Percentiles rank a stretch among this genome's conserved stretches.
phyloP scores from a whole-genome alignment of 2,329 filamentous ascomycete genomes.

The Penicillium psychrosexuale region DNA sequence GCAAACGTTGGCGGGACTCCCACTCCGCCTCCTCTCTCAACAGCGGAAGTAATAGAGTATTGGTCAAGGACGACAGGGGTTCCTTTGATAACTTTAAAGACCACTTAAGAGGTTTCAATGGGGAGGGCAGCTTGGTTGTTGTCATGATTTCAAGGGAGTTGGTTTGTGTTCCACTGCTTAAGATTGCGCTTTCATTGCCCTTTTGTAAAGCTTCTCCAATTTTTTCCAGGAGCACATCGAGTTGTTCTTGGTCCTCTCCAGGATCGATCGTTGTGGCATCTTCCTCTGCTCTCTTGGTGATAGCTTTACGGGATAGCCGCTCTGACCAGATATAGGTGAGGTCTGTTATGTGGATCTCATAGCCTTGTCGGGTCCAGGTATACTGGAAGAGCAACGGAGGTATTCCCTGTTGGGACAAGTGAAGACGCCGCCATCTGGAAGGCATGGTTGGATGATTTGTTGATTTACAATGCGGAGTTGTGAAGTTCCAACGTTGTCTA shows the following conservation, averaged over 20 bases:
- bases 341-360: conserved; percentile 57
- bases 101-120: conserved; percentile 55
- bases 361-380: conserved; percentile 38
- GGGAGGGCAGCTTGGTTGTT: conserved; percentile 51
- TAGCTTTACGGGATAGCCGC: conserved; percentile 43
- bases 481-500: background rate
- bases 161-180: conserved; percentile 25
- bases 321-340: conserved; percentile 58
- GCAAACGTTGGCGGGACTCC: conserved; percentile 46
- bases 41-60: conserved; percentile 53
- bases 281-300: conserved; percentile 49
- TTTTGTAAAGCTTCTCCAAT: conserved; percentile 49
- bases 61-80: conserved; percentile 43
- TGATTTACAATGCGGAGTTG: background rate
- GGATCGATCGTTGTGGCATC: conserved; percentile 58
- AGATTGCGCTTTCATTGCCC: conserved; percentile 31
- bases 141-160: conserved; percentile 47
- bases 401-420: conserved; percentile 20
- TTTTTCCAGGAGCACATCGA: conserved; percentile 55
- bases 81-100: conserved; percentile 46
- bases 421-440: conserved; percentile 37
- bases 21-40: conserved; percentile 49
- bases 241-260: conserved; percentile 55
- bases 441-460: conserved; percentile 26
- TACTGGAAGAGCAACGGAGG: conserved; percentile 44